Evolutionary conservation across 257 asterid species (phyloP).

Genomic region (Fraxinus americana): DNA sequence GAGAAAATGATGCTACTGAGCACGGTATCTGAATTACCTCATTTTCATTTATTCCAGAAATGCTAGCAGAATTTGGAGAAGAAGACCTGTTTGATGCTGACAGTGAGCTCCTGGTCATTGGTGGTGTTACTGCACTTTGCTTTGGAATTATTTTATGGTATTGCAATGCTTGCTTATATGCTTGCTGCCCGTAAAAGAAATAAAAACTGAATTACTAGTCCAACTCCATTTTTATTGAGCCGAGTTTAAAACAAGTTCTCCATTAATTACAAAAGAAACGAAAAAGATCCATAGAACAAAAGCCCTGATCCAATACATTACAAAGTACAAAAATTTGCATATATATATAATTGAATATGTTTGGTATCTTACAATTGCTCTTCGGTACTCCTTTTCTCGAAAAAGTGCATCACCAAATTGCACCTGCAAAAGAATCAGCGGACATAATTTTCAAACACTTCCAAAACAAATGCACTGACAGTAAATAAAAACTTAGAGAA

Average conservation of each 20-base stretch:
- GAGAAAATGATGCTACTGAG: not conserved
- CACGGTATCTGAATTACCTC: slow-evolving; percentile 57
- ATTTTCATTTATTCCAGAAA: slow-evolving; percentile 70
- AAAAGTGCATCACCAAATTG: slow-evolving; percentile 80
- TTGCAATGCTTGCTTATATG: slow-evolving; percentile 84
- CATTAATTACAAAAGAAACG: not conserved
- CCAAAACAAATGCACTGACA: slow-evolving; percentile 22
- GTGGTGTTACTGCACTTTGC: slow-evolving; percentile 53
- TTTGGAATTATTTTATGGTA: slow-evolving; percentile 67
- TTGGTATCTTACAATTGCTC: slow-evolving; percentile 78
- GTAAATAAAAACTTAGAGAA: slow-evolving; percentile 5
- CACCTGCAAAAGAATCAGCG: slow-evolving; percentile 49
- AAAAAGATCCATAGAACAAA: not conserved
- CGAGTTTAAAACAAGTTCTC: not conserved
- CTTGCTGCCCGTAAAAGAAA: slow-evolving; percentile 50
- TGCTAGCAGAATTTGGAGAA: slow-evolving; percentile 70
- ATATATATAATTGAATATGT: slow-evolving; percentile 1
- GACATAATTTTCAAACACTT: slow-evolving; percentile 11
- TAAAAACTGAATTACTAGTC: slow-evolving; percentile 10
- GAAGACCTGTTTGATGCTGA: slow-evolving; percentile 72
- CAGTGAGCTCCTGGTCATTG: slow-evolving; percentile 57
- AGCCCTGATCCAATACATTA: slow-evolving; percentile 2
- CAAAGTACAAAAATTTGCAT: slow-evolving; percentile 5
- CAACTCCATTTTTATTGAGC: slow-evolving; percentile 8
- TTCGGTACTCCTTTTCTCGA: slow-evolving; percentile 69